phyloP scores from a whole-genome alignment of 768 basidiomycete species.

The Amanita fuliginea region DNA sequence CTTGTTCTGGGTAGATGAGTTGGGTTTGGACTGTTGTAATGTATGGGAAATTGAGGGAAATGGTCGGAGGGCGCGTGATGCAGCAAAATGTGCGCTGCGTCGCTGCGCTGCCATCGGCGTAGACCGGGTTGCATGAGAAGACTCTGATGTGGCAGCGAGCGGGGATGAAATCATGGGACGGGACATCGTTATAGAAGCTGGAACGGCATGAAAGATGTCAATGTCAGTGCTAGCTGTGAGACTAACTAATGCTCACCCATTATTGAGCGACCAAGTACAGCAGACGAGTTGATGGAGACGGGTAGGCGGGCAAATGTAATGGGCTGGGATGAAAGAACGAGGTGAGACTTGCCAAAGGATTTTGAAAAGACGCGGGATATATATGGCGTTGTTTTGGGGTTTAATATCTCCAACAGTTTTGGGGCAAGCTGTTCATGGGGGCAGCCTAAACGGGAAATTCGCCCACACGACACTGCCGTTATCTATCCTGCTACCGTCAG shows the following conservation, averaged over 20 bases:
- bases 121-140: conserved; percentile 19
- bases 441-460: neutral
- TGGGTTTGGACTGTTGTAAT: conserved; percentile 21
- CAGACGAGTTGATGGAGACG: conserved; percentile 8
- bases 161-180: conserved; percentile 54
- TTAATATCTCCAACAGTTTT: neutral
- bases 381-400: neutral
- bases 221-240: neutral
- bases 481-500: neutral
- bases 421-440: neutral
- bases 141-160: conserved; percentile 27
- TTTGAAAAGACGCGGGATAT: neutral
- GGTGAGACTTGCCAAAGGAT: neutral
- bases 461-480: neutral
- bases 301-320: conserved; percentile 3
- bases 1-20: conserved; percentile 13
- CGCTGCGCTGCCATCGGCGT: conserved; percentile 22
- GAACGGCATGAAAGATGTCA: neutral
- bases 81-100: conserved; percentile 45
- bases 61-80: conserved; percentile 69
- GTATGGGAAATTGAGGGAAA: conserved; percentile 54
- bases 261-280: neutral
- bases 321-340: neutral
- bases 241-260: neutral
- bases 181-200: conserved; percentile 35